Conservation (phyloP, 2,329 filamentous ascomycete species). For the Arachnopeziza araneosa region DNA sequence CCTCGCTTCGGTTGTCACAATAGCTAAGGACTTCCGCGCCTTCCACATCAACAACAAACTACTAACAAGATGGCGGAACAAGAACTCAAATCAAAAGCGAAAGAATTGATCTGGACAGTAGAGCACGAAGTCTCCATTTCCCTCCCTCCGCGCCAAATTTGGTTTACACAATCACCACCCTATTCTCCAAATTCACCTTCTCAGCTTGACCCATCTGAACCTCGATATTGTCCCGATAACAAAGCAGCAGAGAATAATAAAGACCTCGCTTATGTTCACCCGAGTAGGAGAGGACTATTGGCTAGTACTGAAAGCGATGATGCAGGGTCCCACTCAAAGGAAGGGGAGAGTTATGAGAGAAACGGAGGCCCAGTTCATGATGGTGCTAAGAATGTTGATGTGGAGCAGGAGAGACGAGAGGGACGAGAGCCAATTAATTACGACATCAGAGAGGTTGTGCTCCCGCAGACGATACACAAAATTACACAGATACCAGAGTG, state of each 20-base stretch:
- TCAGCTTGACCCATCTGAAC: not conserved
- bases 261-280: not conserved
- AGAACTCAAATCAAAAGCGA: not conserved
- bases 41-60: not conserved
- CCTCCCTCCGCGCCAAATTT: not conserved
- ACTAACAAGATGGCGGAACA: not conserved
- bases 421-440: too few species aligned
- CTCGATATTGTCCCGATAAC: not conserved
- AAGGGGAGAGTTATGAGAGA: not conserved
- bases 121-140: not conserved
- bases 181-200: not conserved
- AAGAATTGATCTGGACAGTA: not conserved
- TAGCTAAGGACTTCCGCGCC: not conserved
- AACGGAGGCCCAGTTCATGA: too few species aligned
- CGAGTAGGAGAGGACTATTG: not conserved
- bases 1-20: not conserved
- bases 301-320: not conserved
- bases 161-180: not conserved
- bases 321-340: not conserved
- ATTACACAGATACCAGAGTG: too few species aligned
- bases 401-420: too few species aligned
- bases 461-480: too few species aligned
- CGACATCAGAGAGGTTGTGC: too few species aligned
- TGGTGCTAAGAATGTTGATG: too few species aligned
- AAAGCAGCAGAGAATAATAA: not conserved